These are phyloP conservation scores for Gossypium arboreum DNA, from an alignment of 345 rosid species.

Conservation along the genomic window DNA sequence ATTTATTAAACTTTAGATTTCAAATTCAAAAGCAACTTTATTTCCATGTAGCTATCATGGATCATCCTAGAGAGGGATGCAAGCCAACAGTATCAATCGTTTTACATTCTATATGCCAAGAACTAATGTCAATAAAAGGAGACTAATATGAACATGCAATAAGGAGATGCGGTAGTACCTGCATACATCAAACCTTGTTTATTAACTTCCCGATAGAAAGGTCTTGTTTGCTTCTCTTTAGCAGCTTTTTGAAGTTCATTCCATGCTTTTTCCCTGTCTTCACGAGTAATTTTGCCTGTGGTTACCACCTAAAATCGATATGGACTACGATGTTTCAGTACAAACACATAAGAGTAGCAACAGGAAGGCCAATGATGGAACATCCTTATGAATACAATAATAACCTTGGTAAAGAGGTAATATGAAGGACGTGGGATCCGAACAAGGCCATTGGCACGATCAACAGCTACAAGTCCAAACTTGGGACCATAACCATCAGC, in stretches of 20 bases:
- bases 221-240: conserved; percentile 50
- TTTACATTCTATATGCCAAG: not conserved
- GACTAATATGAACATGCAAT: not conserved
- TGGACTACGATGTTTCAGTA: not conserved
- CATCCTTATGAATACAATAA: not conserved
- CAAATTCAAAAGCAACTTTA: not conserved
- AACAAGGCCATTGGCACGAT: conserved; percentile 67
- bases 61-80: not conserved
- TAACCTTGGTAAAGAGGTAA: conserved; percentile 78
- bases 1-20: not conserved
- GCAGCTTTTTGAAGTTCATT: conserved; percentile 66
- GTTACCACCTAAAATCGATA: conserved; percentile 53
- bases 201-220: conserved; percentile 75
- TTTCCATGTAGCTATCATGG: not conserved
- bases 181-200: conserved; percentile 85
- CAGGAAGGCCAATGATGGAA: conserved; percentile 12
- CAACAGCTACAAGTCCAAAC: conserved; percentile 89
- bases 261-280: conserved; percentile 72
- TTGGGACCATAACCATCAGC: conserved; percentile 99
- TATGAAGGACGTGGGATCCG: conserved; percentile 78
- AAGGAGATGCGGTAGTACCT: conserved; percentile 42
- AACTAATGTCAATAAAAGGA: not conserved
- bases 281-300: conserved; percentile 56
- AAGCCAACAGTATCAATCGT: not conserved
- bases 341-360: not conserved